Conservation (phyloP, 768 basidiomycete species). For the Daedaleopsis nitida region DNA sequence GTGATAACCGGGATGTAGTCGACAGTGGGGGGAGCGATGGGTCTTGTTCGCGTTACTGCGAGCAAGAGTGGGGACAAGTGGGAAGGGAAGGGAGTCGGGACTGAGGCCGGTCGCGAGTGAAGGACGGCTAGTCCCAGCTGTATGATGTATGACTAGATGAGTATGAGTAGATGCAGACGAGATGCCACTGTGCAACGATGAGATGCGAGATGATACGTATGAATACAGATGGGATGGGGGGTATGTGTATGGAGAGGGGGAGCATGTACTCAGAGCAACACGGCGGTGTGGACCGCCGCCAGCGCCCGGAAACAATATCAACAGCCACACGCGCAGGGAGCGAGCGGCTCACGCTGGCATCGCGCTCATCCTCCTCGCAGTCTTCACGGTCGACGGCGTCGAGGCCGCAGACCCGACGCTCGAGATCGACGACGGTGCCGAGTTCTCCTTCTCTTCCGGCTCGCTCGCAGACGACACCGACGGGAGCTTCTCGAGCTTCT, state of each 20-base stretch:
- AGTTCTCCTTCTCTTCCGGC: conserved; percentile 53
- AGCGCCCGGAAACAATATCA: neutral
- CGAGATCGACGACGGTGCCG: conserved; percentile 24
- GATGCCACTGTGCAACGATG: conserved; percentile 3
- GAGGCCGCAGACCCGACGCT: conserved; percentile 9
- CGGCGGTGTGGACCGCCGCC: neutral
- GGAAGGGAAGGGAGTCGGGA: neutral
- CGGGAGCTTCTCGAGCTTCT: conserved; percentile 27
- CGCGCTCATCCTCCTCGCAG: conserved; percentile 26
- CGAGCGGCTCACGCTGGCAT: conserved; percentile 17
- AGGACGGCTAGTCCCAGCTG: neutral
- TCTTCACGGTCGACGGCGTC: conserved; percentile 9
- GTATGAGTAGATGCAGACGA: conserved; percentile 5
- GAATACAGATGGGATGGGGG: conserved; percentile 9
- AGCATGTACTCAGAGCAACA: conserved; percentile 13
- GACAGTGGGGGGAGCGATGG: neutral
- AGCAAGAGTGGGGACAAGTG: neutral
- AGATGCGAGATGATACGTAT: conserved; percentile 18
- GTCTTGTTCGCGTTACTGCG: no score
- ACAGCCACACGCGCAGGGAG: neutral
- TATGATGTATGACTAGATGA: conserved; percentile 2
- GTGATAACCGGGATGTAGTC: neutral
- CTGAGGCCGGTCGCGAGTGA: conserved; percentile 1
- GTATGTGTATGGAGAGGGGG: conserved; percentile 4
- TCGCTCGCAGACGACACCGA: conserved; percentile 43